These are phyloP conservation scores for Sugiyamaella americana DNA, from an alignment of 805 yeast genomes.

Conservation along the genomic window DNA sequence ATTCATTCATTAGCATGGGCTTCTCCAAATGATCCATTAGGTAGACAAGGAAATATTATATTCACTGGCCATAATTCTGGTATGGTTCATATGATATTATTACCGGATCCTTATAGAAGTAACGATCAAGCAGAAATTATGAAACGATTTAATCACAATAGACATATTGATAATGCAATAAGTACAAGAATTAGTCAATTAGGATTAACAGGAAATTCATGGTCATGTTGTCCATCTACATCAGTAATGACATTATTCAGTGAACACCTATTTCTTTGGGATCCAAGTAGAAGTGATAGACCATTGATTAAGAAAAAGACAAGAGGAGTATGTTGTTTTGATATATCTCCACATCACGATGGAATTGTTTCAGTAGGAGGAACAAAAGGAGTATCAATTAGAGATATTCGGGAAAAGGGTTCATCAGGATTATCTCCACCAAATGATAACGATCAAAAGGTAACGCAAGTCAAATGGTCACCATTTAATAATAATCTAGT, in stretches of 20 bases:
- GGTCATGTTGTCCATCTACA: constrained; percentile 41
- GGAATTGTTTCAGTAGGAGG: constrained; percentile 56
- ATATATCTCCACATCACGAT: constrained; percentile 41
- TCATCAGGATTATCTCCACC: constrained; percentile 43
- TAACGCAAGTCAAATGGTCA: constrained; percentile 57
- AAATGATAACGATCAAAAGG: constrained; percentile 27
- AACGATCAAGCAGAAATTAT: constrained; percentile 62
- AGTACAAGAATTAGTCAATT: constrained; percentile 33
- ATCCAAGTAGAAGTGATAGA: constrained; percentile 49
- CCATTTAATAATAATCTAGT: constrained; percentile 51
- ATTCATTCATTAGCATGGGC: constrained; percentile 44
- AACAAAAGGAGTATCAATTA: constrained; percentile 63
- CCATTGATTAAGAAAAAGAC: constrained; percentile 53
- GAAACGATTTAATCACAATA: constrained; percentile 72
- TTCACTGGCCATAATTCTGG: constrained; percentile 75
- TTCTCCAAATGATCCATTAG: constrained; percentile 30
- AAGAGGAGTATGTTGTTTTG: constrained; percentile 47
- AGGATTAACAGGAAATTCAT: constrained; percentile 35
- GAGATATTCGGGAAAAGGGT: constrained; percentile 56
- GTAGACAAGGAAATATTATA: constrained; percentile 41
- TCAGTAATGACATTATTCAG: constrained; percentile 58
- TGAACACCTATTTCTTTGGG: constrained; percentile 73
- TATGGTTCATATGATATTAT: constrained; percentile 61
- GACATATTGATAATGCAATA: constrained; percentile 40
- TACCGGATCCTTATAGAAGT: constrained; percentile 48